These are phyloP conservation scores for Fusarium duplospermum DNA, from an alignment of 2,329 filamentous ascomycete genomes.

Conservation along the genomic window DNA sequence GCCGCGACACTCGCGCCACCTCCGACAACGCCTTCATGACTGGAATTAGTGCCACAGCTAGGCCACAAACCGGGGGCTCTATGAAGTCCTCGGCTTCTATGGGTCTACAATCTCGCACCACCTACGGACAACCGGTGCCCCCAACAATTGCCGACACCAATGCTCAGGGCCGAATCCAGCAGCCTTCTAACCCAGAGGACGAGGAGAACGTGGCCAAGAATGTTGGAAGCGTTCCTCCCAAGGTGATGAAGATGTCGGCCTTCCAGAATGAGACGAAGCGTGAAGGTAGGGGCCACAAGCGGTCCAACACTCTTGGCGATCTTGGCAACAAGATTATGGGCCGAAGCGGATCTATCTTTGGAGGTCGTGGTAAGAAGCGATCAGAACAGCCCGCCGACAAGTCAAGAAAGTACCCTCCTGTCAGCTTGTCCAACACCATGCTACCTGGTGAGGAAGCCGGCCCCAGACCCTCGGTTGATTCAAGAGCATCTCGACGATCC, in stretches of 20 bases:
- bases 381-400: constrained; percentile 67
- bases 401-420: constrained; percentile 83
- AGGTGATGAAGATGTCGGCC: constrained; percentile 68
- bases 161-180: constrained; percentile 88
- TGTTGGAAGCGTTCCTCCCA: constrained; percentile 69
- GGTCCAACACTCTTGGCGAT: constrained; percentile 81
- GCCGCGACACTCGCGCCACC: constrained; percentile 52
- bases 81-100: constrained; percentile 77
- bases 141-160: constrained; percentile 90
- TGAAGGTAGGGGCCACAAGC: constrained; percentile 69
- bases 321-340: constrained; percentile 88
- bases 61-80: constrained; percentile 86
- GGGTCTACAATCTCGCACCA: constrained; percentile 70
- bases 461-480: constrained; percentile 75
- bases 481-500: constrained; percentile 72
- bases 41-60: constrained; percentile 56
- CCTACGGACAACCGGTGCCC: constrained; percentile 87
- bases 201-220: constrained; percentile 73
- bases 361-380: constrained; percentile 67
- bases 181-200: constrained; percentile 72
- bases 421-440: constrained; percentile 85
- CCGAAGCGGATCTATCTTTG: constrained; percentile 83
- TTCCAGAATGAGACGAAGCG: constrained; percentile 66
- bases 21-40: constrained; percentile 58
- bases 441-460: constrained; percentile 65